Evolutionary conservation across 2,329 filamentous ascomycete species (phyloP).

Genomic region (Scedosporium apiospermum): DNA sequence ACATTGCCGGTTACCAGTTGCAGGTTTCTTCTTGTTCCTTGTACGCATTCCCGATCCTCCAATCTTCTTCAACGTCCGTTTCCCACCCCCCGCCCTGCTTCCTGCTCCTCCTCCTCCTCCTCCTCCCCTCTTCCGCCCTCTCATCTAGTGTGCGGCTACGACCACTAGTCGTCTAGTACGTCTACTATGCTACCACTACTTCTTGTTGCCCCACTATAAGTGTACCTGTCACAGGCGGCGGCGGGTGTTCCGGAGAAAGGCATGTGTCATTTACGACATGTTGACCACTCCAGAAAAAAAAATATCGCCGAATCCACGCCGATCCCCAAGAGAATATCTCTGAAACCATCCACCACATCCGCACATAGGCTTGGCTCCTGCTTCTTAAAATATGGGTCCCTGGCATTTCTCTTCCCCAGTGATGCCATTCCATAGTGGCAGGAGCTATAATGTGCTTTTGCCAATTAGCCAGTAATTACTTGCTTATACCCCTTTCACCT

Average conservation of each 20-base stretch:
- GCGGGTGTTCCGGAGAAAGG: background rate
- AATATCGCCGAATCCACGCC: constrained; percentile 14
- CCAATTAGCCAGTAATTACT: constrained; percentile 6
- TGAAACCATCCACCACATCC: constrained; percentile 1
- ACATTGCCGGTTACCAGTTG: too few relatives aligned
- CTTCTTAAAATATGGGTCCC: constrained; percentile 1
- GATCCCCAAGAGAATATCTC: constrained; percentile 9
- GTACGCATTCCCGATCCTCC: background rate
- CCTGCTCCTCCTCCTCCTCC: background rate
- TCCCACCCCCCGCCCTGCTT: background rate
- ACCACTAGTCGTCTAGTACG: background rate
- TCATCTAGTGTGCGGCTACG: background rate
- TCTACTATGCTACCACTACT: background rate
- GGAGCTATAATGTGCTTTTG: constrained; percentile 6
- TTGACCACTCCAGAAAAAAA: constrained; percentile 12
- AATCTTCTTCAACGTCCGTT: background rate
- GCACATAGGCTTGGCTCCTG: background rate
- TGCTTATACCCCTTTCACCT: background rate
- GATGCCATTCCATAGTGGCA: background rate
- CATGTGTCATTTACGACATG: constrained; percentile 7
- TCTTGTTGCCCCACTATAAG: background rate
- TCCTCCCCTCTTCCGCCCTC: background rate
- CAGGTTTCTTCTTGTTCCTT: too few relatives aligned
- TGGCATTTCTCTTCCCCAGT: background rate
- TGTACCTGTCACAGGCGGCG: background rate